A percentile compares a stretch with the other conserved stretches of the same genome.
Evolutionary conservation across 2,329 filamentous ascomycete species (phyloP).

Genomic region (Cordyceps javanica): DNA sequence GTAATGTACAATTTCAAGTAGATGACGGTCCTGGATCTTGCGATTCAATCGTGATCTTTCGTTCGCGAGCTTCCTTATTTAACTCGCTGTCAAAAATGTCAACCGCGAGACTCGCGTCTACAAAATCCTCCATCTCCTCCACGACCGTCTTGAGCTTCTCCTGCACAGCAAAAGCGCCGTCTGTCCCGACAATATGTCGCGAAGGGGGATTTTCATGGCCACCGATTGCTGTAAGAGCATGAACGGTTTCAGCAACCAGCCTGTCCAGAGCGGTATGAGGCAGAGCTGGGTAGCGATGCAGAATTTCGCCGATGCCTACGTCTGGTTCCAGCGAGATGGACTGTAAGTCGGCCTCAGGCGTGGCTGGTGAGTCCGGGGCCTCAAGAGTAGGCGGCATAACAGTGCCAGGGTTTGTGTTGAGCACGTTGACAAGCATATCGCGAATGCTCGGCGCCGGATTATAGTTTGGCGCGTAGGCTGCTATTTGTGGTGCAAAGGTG

Average conservation of each 20-base stretch:
- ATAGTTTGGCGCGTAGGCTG: slow-evolving; percentile 35
- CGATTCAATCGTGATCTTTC: slow-evolving; percentile 24
- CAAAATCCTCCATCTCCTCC: slow-evolving; percentile 93
- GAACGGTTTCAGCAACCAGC: slow-evolving; percentile 81
- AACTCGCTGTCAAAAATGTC: slow-evolving; percentile 63
- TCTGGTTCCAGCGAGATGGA: slow-evolving; percentile 30
- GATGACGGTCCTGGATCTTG: slow-evolving; percentile 20
- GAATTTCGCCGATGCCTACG: slow-evolving; percentile 35
- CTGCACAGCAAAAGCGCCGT: slow-evolving; percentile 81
- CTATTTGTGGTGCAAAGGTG: slow-evolving; percentile 72
- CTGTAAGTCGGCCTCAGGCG: slow-evolving; percentile 22
- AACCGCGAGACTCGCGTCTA: slow-evolving; percentile 79
- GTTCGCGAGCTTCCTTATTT: slow-evolving; percentile 43
- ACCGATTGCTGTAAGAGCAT: slow-evolving; percentile 85
- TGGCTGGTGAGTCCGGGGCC: slow-evolving; percentile 23
- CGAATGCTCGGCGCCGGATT: slow-evolving; percentile 69
- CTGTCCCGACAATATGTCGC: slow-evolving; percentile 86
- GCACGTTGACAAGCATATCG: slow-evolving; percentile 72
- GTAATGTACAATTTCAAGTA: slow-evolving; percentile 19
- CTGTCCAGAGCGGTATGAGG: slow-evolving; percentile 61
- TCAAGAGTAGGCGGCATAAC: slow-evolving; percentile 30
- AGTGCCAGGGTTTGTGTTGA: slow-evolving; percentile 70
- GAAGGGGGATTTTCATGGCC: slow-evolving; percentile 94
- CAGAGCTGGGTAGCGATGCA: slow-evolving; percentile 69
- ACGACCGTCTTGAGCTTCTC: slow-evolving; percentile 96